Conservation (phyloP, 2,329 filamentous ascomycete species). For the Didymellaceae sp. region DNA sequence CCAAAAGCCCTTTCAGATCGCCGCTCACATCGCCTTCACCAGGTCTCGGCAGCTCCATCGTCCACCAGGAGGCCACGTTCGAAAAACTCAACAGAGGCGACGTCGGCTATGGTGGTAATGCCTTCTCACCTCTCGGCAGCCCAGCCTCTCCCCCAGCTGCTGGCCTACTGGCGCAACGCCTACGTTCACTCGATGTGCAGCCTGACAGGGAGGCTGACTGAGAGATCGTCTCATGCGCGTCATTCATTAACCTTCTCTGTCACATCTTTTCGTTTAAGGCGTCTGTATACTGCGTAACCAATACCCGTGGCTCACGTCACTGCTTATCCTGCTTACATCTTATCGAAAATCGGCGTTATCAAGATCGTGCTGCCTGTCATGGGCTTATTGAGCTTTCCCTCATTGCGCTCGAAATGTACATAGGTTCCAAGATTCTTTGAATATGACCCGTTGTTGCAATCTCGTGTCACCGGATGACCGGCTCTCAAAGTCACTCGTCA, state of each 20-base stretch:
- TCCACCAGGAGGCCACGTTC: slow-evolving; percentile 53
- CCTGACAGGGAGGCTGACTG: slow-evolving; percentile 18
- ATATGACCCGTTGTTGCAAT: slow-evolving; percentile 12
- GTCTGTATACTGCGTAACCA: not conserved
- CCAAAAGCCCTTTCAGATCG: slow-evolving; percentile 32
- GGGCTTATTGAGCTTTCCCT: not conserved
- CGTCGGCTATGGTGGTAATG: slow-evolving; percentile 50
- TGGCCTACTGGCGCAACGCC: slow-evolving; percentile 71
- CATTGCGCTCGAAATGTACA: not conserved
- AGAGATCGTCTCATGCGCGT: not conserved
- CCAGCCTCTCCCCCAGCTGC: slow-evolving; percentile 68
- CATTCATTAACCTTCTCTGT: too few relatives aligned
- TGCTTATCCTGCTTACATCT: not conserved
- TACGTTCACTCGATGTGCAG: slow-evolving; percentile 67
- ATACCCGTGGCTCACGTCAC: slow-evolving; percentile 12
- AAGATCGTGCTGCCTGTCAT: slow-evolving; percentile 1
- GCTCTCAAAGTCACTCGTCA: not conserved
- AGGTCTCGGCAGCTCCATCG: slow-evolving; percentile 25
- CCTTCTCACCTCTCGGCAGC: slow-evolving; percentile 38
- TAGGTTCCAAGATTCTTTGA: slow-evolving; percentile 1
- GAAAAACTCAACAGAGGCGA: slow-evolving; percentile 74
- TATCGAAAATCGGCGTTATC: not conserved
- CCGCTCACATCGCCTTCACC: slow-evolving; percentile 29
- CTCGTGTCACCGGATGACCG: slow-evolving; percentile 15
- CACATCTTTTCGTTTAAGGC: not conserved